Evolutionary conservation across 2,329 filamentous ascomycete genomes (phyloP), one percentile per base, ranked within the genome.

Genomic region (Colletotrichum trifolii): DNA sequence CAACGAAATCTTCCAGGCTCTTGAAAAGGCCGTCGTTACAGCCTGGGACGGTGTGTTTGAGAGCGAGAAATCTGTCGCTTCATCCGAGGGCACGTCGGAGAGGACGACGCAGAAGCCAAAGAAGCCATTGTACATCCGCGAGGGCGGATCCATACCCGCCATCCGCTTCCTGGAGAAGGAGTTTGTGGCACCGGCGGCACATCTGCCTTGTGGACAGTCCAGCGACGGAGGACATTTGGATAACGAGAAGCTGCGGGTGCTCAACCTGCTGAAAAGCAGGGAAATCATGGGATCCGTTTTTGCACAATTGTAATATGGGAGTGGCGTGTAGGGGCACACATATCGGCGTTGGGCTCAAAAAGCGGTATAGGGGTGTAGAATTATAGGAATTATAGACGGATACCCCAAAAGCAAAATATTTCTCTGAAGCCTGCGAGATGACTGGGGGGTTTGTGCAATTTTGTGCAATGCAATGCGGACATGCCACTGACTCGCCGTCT

Each of bases 121-220:
- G 67, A 91, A 89, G 71, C 95, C 94, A 0, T 83, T 99, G 4
- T 98, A 97, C 75, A 99, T 99, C 70, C 88, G 96, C 9, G 96
- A 99, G 78, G 96, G 96, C 11, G 96, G 96, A 6, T 96, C 92
- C 0, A 99, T 99, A 70, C 96, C 96, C 0, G 93, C 93, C 0
- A 98, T 98, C 61, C 84, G 96, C 6, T 98, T 98, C 74, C 75
- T 98, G 42, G 95, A 98, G 76, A 97, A 97, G 79, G 93, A 97
- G 72, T 97, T 98, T 74, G 85, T 86, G 3, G 96, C 96, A 0
- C 94, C 94, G 0, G 95, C 96, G 0, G 95, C 95, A 1, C 94
- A 98, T 76, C 79, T 99, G 39, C 96, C 96, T 0, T 97, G 94
- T 73, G 96, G 96, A 0, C 94, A 97, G 78, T 94, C 95, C 11